Evolutionary conservation across 805 yeast genomes (phyloP).

Genomic region (Ogataea chonburiensis): DNA sequence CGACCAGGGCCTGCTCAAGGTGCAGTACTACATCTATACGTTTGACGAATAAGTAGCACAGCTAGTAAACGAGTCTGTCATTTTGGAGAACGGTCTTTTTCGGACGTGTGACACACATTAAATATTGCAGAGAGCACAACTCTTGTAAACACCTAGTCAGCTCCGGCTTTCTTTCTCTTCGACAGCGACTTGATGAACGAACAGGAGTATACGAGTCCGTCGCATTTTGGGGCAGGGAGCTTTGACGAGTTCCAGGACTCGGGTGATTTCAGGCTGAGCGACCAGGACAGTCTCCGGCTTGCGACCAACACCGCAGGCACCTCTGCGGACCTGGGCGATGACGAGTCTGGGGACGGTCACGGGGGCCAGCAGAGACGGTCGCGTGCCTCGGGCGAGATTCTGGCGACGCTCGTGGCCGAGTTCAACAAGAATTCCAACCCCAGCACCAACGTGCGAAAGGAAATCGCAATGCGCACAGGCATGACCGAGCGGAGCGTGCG

Average conservation of each 20-base stretch:
- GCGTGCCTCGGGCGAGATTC: slow-evolving; percentile 61
- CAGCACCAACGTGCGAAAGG: slow-evolving; percentile 64
- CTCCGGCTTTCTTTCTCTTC: not conserved
- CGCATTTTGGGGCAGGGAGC: slow-evolving; percentile 5
- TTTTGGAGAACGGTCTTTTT: slow-evolving; percentile 1
- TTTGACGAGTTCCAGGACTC: slow-evolving; percentile 5
- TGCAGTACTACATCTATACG: slow-evolving; percentile 54
- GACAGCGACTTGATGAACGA: slow-evolving; percentile 3
- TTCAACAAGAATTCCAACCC: slow-evolving; percentile 77
- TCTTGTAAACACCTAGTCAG: no score
- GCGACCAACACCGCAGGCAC: slow-evolving; percentile 5
- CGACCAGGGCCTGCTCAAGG: slow-evolving; percentile 45
- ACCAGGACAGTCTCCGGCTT: slow-evolving; percentile 2
- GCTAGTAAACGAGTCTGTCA: slow-evolving; percentile 5
- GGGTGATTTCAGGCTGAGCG: slow-evolving; percentile 4
- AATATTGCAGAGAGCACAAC: slow-evolving; percentile 5
- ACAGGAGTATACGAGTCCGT: slow-evolving; percentile 8
- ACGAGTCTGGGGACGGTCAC: slow-evolving; percentile 9
- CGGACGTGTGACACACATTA: slow-evolving; percentile 12
- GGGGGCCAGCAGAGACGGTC: slow-evolving; percentile 31
- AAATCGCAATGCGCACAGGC: slow-evolving; percentile 66
- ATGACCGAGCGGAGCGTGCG: slow-evolving; percentile 87
- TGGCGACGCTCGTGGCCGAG: slow-evolving; percentile 64
- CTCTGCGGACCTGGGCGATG: slow-evolving; percentile 4
- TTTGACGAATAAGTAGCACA: slow-evolving; percentile 23